Evolutionary conservation across 2,329 filamentous ascomycete genomes (phyloP), one percentile per base, ranked within the genome.

Genomic region (Pseudogymnoascus sp.): DNA sequence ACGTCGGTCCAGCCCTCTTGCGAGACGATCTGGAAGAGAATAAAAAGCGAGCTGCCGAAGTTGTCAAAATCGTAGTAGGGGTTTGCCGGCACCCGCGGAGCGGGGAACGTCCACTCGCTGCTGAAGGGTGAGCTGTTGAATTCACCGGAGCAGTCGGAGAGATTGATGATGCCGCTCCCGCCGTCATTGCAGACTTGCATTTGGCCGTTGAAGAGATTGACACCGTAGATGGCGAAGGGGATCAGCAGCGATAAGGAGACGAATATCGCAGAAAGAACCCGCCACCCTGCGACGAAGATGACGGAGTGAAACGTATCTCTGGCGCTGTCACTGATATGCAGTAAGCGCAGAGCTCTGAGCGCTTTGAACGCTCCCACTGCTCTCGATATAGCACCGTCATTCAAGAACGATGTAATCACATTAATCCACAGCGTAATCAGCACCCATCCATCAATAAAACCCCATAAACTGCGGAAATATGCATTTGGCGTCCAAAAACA

Each of bases 1-100:
- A 96, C 91, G 73, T 96, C 92, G 9, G 88, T 87, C 95, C 96
- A 99, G 35, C 95, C 95, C 80, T 99, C 96, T 75, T 99, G 95
- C 61, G 93, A 97, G 43, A 97, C 93, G 75, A 99, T 97, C 74
- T 97, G 93, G 78, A 97, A 99, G 64, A 99, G 89, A 65, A 96
- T 96, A 78, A 97, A 97, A 35, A 99, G 81, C 0, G 93, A 89
- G 61, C 90, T 85, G n/a, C 89, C 90, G 70, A 99, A 99, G 72
- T 96, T 89, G 74, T 99, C 95, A 72, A 99, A 99, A 73, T 89
- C 89, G 76, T 89, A 97, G 72, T 86, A 96, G 0, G 88, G 86
- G 70, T 99, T 97, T 1, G 84, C 76, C 9, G 88, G 91, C 55
- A 88, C 85, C 62, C 95, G 86, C 5, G 95, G 95, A 1, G 92